phyloP scores from a whole-genome alignment of 106 monocot species.

The Narthecium ossifragum region DNA sequence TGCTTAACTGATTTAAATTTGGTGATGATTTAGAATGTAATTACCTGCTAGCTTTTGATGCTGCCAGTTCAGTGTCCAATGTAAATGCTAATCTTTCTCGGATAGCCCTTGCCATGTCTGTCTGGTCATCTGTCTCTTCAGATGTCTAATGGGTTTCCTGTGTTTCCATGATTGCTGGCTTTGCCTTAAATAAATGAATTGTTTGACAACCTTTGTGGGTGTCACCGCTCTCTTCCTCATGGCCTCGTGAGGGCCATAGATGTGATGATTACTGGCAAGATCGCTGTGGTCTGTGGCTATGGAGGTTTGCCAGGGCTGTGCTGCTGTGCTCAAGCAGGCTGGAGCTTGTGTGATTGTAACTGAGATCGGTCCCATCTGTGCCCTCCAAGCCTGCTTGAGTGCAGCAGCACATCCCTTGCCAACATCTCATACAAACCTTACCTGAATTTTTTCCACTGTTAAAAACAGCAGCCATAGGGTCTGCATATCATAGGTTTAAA shows the following conservation, averaged over 20 bases:
- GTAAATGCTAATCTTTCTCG: too few species aligned
- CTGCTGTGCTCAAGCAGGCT: conserved; percentile 80
- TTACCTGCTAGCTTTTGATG: too few species aligned
- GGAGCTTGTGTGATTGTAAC: conserved; percentile 78
- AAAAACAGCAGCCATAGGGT: too few species aligned
- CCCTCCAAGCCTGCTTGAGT: conserved; percentile 84
- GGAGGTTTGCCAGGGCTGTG: conserved; percentile 88
- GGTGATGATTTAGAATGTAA: too few species aligned
- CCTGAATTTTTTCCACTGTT: too few species aligned
- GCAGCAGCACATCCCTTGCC: too few species aligned
- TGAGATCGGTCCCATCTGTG: conserved; percentile 89
- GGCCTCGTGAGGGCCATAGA: conserved; percentile 88
- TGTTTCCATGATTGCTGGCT: neutral
- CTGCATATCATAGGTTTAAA: too few species aligned
- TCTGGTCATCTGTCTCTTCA: too few species aligned
- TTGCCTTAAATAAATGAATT: conserved; percentile 6
- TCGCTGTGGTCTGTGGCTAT: conserved; percentile 75
- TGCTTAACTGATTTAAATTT: too few species aligned
- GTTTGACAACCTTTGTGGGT: conserved; percentile 89
- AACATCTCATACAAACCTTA: too few species aligned
- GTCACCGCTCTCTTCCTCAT: conserved; percentile 86
- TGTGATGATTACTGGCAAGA: conserved; percentile 90
- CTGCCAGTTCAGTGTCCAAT: too few species aligned
- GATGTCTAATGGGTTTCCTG: neutral
- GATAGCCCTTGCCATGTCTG: too few species aligned